Percentiles rank a stretch among this genome's conserved stretches.
Evolutionary conservation across 371 early-diverging fungal genomes (phyloP).

Genomic region (Mortierella sp.): DNA sequence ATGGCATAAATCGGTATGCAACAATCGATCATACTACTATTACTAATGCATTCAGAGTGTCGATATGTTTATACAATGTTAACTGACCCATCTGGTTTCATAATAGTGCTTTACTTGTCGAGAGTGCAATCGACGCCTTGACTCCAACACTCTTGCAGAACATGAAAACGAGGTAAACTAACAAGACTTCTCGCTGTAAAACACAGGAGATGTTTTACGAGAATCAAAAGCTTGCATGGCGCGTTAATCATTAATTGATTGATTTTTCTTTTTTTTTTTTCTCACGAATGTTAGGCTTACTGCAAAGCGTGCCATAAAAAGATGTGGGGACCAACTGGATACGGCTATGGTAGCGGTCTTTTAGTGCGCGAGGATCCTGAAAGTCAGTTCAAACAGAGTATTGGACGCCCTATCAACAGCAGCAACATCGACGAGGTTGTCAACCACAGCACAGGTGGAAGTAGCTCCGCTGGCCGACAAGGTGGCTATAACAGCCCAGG

Average conservation of each 20-base stretch:
- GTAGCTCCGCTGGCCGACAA: conserved; percentile 21
- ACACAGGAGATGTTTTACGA: too few species aligned
- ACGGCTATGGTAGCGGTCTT: conserved; percentile 41
- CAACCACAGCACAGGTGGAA: conserved; percentile 28
- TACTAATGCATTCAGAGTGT: not conserved
- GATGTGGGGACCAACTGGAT: conserved; percentile 56
- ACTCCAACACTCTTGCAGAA: conserved; percentile 50
- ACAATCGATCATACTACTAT: not conserved
- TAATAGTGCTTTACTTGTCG: conserved; percentile 48
- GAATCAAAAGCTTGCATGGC: not conserved
- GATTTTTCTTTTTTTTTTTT: not conserved
- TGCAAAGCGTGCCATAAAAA: conserved; percentile 52
- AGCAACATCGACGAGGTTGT: conserved; percentile 20
- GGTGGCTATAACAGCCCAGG: conserved; percentile 7
- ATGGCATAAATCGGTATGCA: conserved; percentile 50
- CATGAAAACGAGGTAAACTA: conserved; percentile 44
- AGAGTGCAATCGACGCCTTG: conserved; percentile 50
- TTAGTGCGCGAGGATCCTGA: conserved; percentile 48
- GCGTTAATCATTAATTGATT: not conserved
- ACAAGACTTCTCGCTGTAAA: not conserved
- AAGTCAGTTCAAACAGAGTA: conserved; percentile 50
- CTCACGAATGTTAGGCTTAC: conserved; percentile 29
- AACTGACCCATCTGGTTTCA: not conserved
- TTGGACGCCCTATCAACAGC: conserved; percentile 39
- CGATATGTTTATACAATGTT: not conserved